Conservation (phyloP, 129 eudicot species). For the Tanacetum coccineum region DNA sequence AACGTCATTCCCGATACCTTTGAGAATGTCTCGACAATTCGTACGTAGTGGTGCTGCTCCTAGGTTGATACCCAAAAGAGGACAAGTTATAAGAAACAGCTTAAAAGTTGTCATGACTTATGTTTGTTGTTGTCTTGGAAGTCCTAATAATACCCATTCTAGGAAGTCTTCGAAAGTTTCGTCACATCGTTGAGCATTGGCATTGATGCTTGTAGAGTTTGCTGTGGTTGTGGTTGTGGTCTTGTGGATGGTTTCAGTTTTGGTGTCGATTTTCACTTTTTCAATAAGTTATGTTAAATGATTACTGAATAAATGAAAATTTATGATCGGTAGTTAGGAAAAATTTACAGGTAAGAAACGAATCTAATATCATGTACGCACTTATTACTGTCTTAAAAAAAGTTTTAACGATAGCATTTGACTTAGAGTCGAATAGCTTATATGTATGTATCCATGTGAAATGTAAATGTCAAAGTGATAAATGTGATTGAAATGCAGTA, state of each 20-base stretch:
- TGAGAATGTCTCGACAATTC: conserved; percentile 7
- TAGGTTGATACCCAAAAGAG: conserved; percentile 35
- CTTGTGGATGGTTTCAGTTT: conserved; percentile 1
- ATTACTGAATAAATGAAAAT: not conserved
- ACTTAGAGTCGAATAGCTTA: too few relatives aligned
- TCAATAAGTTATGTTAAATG: not conserved
- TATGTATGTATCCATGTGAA: too few relatives aligned
- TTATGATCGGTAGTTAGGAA: not conserved
- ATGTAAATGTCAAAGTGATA: too few relatives aligned
- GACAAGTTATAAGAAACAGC: conserved; percentile 32
- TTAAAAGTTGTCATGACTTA: conserved; percentile 11
- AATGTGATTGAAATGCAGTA: too few relatives aligned
- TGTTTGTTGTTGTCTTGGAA: conserved; percentile 20
- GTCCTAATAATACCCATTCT: conserved; percentile 12
- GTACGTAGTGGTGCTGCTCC: conserved; percentile 11
- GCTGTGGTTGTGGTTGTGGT: not conserved
- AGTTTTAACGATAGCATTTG: too few relatives aligned
- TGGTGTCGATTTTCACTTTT: not conserved
- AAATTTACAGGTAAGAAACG: too few relatives aligned
- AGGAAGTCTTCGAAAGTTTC: conserved; percentile 17
- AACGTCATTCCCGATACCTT: not conserved
- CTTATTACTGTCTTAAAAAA: too few relatives aligned
- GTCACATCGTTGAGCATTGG: not conserved
- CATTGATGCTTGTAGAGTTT: conserved; percentile 21
- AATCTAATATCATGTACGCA: too few relatives aligned